These are phyloP conservation scores for Pyrenophora seminiperda DNA, from an alignment of 2,329 filamentous ascomycete species.

Conservation along the genomic window DNA sequence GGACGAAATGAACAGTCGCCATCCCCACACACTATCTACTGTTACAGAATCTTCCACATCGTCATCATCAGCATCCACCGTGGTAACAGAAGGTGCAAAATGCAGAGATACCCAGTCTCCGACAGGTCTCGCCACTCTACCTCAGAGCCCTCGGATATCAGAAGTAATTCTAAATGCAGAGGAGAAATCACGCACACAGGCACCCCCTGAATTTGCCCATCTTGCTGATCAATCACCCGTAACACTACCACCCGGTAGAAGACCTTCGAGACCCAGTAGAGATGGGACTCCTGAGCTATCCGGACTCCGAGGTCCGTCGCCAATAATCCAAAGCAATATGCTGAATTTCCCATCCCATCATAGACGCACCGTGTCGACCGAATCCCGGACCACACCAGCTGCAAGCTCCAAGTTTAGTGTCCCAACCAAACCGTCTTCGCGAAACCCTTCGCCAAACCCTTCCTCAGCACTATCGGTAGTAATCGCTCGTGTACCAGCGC, in stretches of 20 bases:
- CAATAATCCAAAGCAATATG: constrained; percentile 63
- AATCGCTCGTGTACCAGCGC: constrained; percentile 30
- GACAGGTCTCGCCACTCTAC: constrained; percentile 39
- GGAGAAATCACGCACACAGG: constrained; percentile 30
- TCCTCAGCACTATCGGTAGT: constrained; percentile 35
- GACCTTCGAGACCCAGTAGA: constrained; percentile 53
- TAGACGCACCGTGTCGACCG: constrained; percentile 57
- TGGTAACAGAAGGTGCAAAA: constrained; percentile 59
- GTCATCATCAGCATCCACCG: constrained; percentile 73
- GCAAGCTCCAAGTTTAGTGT: constrained; percentile 33
- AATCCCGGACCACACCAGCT: constrained; percentile 40
- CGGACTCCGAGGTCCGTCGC: constrained; percentile 54
- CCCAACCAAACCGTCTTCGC: constrained; percentile 42
- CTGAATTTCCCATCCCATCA: constrained; percentile 56
- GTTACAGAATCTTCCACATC: constrained; percentile 73
- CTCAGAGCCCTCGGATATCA: constrained; percentile 58
- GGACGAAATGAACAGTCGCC: constrained; percentile 54
- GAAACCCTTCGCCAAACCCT: constrained; percentile 47
- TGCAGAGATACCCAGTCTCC: constrained; percentile 48
- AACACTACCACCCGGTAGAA: constrained; percentile 52
- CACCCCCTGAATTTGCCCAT: constrained; percentile 54
- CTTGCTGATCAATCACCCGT: constrained; percentile 65
- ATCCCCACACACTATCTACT: constrained; percentile 65
- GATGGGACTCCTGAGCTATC: constrained; percentile 53
- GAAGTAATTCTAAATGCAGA: constrained; percentile 4